Evolutionary conservation across 306 rosid genomes (phyloP).

Genomic region (Vigna angularis): DNA sequence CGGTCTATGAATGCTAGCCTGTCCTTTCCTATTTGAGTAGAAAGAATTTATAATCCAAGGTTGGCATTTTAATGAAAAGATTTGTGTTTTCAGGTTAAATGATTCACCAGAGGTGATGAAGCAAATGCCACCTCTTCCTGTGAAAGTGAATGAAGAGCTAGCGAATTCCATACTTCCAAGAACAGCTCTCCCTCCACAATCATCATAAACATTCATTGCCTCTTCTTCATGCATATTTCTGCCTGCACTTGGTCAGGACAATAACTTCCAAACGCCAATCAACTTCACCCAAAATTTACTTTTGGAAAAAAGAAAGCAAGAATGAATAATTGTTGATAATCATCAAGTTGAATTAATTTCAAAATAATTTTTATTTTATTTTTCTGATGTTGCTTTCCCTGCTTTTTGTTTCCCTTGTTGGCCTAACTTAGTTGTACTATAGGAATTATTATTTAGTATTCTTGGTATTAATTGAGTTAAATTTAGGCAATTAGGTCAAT

Average conservation of each 20-base stretch:
- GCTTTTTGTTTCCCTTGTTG: conserved; percentile 43
- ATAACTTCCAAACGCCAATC: conserved; percentile 43
- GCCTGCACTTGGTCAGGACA: conserved; percentile 32
- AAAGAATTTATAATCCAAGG: neutral
- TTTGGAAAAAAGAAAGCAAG: conserved; percentile 35
- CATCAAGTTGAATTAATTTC: conserved; percentile 49
- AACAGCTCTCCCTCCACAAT: conserved; percentile 63
- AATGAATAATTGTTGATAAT: conserved; percentile 47
- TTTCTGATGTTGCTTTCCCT: conserved; percentile 42
- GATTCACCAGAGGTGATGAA: conserved; percentile 92
- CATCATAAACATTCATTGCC: conserved; percentile 48
- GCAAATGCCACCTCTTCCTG: conserved; percentile 96
- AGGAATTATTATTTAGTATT: conserved; percentile 59
- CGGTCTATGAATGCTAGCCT: conserved; percentile 6
- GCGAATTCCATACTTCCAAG: conserved; percentile 80
- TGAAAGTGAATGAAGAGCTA: conserved; percentile 88
- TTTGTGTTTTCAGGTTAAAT: conserved; percentile 54
- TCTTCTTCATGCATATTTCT: conserved; percentile 11
- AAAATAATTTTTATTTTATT: conserved; percentile 19
- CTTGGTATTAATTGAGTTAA: conserved; percentile 47
- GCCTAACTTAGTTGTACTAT: conserved; percentile 49
- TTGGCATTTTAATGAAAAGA: conserved; percentile 23
- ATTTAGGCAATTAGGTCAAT: conserved; percentile 52
- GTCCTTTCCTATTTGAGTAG: conserved; percentile 16
- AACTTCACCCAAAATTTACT: conserved; percentile 53